These are phyloP conservation scores for Cytospora paraplurivora DNA, from an alignment of 2,329 filamentous ascomycete genomes.

Conservation along the genomic window DNA sequence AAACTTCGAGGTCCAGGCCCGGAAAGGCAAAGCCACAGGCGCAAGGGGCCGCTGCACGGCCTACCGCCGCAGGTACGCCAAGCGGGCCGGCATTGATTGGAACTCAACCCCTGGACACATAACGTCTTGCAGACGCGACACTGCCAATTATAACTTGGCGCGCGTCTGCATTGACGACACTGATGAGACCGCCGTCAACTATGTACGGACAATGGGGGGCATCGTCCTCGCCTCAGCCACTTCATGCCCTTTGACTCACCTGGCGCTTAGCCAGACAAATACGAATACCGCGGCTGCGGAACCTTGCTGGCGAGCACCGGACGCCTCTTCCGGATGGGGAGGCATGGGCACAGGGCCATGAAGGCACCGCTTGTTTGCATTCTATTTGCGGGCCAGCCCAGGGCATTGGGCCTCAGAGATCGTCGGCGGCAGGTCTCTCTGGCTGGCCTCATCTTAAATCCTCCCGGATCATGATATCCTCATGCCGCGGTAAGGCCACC, in stretches of 20 bases:
- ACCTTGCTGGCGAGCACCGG: neutral
- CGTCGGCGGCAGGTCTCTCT: conserved; percentile 20
- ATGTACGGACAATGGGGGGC: neutral
- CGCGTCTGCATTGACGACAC: conserved; percentile 26
- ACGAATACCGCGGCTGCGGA: neutral
- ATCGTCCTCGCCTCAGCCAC: conserved; percentile 12
- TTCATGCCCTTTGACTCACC: conserved; percentile 5
- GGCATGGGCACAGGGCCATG: conserved; percentile 11
- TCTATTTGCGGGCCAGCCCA: conserved; percentile 23
- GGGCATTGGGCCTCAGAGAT: conserved; percentile 28
- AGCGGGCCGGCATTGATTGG: conserved; percentile 25
- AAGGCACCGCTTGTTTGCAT: neutral
- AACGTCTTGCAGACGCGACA: conserved; percentile 3
- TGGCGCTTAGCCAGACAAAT: conserved; percentile 8
- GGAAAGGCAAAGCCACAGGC: conserved; percentile 17
- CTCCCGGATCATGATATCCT: conserved; percentile 10
- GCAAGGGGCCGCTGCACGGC: conserved; percentile 15
- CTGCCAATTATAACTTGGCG: conserved; percentile 27
- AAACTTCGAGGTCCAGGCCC: conserved; percentile 5
- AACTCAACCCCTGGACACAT: conserved; percentile 8
- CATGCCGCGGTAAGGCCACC: conserved; percentile 13
- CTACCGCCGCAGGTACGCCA: conserved; percentile 25
- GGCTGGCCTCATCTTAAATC: conserved; percentile 27
- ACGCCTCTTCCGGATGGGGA: conserved; percentile 3
- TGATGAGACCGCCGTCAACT: neutral